Evolutionary conservation across 768 basidiomycete genomes (phyloP).

Genomic region (Lanmaoa rubissima): DNA sequence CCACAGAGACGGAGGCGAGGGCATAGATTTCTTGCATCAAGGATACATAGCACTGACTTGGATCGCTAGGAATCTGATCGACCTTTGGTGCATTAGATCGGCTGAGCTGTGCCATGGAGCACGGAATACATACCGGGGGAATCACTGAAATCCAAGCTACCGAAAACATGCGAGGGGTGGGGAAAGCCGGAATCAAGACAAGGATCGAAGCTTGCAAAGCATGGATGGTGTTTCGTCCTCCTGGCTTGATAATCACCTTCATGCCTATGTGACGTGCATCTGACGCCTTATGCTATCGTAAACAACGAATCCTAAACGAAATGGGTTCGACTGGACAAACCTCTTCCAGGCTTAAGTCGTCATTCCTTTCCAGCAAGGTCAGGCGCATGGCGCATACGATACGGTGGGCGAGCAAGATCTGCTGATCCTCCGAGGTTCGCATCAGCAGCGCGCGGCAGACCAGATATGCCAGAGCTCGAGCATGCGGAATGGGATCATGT

Average conservation of each 20-base stretch:
- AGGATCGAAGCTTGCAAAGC: conserved; percentile 61
- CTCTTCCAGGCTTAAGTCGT: conserved; percentile 32
- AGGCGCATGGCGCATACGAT: conserved; percentile 48
- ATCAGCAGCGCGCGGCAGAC: conserved; percentile 60
- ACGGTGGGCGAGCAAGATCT: conserved; percentile 51
- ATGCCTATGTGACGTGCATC: conserved; percentile 45
- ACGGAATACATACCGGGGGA: conserved; percentile 32
- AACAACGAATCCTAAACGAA: background rate
- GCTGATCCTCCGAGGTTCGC: conserved; percentile 55
- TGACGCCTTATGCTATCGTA: conserved; percentile 38
- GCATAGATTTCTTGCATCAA: conserved; percentile 66
- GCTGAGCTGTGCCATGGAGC: background rate
- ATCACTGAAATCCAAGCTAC: conserved; percentile 49
- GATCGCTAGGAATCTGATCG: conserved; percentile 10
- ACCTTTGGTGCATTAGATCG: conserved; percentile 15
- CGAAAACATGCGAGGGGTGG: conserved; percentile 38
- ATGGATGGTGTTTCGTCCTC: conserved; percentile 50
- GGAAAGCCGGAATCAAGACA: conserved; percentile 47
- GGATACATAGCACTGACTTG: conserved; percentile 46
- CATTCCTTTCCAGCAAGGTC: conserved; percentile 44
- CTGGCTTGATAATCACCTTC: conserved; percentile 57
- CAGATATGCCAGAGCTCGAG: conserved; percentile 58
- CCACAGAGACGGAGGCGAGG: conserved; percentile 56
- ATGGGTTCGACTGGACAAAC: conserved; percentile 19
- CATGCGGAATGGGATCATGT: conserved; percentile 46